phyloP scores from a whole-genome alignment of 495 filamentous ascomycete species.

The Thermothielavioides terrestris region DNA sequence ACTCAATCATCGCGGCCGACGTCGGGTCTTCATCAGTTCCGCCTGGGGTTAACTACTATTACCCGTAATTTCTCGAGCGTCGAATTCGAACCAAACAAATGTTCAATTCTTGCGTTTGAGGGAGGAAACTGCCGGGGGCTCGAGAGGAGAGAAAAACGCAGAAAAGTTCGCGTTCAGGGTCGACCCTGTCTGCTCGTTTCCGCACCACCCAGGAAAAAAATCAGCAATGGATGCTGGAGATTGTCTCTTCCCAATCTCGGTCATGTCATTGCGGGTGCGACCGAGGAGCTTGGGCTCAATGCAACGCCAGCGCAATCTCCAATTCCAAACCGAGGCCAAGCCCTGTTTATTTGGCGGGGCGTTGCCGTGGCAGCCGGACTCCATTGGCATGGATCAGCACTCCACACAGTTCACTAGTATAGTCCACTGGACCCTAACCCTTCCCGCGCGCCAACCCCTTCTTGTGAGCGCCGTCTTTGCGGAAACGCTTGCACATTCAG shows the following conservation, averaged over 20 bases:
- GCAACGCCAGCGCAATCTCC: conserved; percentile 11
- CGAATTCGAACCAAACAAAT: not conserved
- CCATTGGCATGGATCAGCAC: conserved; percentile 2
- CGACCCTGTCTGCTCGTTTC: no score
- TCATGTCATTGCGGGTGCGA: conserved; percentile 4
- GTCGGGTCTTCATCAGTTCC: conserved; percentile 6
- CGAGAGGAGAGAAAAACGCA: conserved; percentile 1
- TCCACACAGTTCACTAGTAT: not conserved
- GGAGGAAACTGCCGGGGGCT: not conserved
- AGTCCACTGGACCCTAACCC: conserved; percentile 11
- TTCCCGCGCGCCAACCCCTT: not conserved
- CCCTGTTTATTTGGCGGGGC: conserved; percentile 24
- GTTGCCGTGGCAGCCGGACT: conserved; percentile 16
- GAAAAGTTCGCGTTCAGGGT: not conserved
- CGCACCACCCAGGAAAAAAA: no score
- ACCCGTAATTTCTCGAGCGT: no score
- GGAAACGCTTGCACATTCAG: conserved; percentile 3
- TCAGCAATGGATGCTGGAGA: no score
- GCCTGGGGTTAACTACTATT: not conserved
- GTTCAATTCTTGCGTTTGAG: not conserved
- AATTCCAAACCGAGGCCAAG: conserved; percentile 1
- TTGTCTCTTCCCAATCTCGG: conserved; percentile 2
- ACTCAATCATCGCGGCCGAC: conserved; percentile 52
- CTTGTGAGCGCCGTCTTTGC: not conserved
- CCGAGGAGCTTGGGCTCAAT: conserved; percentile 5